Base-by-base conservation (phyloP, 345 rosid species). In the Citrus sp. region DNA sequence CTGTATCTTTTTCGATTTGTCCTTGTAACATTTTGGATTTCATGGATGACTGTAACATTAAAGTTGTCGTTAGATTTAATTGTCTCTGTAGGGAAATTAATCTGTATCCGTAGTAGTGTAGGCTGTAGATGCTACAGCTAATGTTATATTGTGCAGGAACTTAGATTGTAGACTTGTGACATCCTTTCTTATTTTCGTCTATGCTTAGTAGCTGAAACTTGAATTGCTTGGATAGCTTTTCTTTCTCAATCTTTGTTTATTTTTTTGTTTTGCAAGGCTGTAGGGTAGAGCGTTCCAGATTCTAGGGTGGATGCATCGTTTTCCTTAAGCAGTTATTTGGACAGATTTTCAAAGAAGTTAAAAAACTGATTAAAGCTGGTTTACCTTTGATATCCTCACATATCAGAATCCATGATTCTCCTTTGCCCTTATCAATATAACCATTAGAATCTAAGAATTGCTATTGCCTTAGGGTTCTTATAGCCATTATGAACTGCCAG, bases 1-100 rank as follows among this genome's bases (percentile, higher is more conserved):
- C 10, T 72, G 60, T 63, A 9, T 51, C 49, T 38, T 66, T 62
- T 61, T 46, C 18, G 51, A 71, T 74, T 77, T 63, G 37, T 72
- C 38, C 21, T 54, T 64, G 65, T 80, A 76, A 78, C 84, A 46
- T 68, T 72, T 75, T 67, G 37, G 78, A 79, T 77, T 78, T 58
- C 65, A 28, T 84, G 87, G 84, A 81, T 86, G 83, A 86, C 81
- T 89, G 84, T 84, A 82, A 77, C 85, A 14, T 77, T 78, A 74
- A 72, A 68, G 78, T 78, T 66, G 73, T n/a, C 49, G 75, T 35
- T 85, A 85, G 85, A 83, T 81, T 74, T 71, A 69, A 63, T 76
- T 72, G 80, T 71, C 80, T 81, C 69, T 68, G 75, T 78, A 58
- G 85, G 84, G 67, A 75, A 73, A 55, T 73, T 78, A 34, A 71